phyloP scores from a whole-genome alignment of 306 rosid genomes.

The Lagenaria siceraria region DNA sequence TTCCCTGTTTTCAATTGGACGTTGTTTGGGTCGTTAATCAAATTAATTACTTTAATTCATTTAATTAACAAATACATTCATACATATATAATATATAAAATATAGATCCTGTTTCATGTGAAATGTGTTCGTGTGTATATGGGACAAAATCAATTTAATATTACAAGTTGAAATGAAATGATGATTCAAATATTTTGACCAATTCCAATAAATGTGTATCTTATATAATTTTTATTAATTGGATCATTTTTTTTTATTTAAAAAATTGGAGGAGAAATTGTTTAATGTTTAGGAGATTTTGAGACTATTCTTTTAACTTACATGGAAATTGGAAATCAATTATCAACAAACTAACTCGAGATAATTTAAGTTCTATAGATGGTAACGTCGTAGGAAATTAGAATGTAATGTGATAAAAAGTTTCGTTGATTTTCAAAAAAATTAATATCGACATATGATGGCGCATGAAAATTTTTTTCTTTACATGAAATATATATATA shows the following conservation, averaged over 20 bases:
- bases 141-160: background rate
- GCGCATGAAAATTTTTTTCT: too few species aligned
- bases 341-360: background rate
- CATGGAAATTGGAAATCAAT: background rate
- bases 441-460: too few species aligned
- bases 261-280: background rate
- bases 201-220: background rate
- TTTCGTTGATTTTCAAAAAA: too few species aligned
- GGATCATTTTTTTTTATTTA: background rate
- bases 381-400: background rate
- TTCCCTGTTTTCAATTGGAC: background rate
- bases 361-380: background rate
- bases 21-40: background rate
- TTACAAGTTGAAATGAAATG: background rate
- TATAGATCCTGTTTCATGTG: background rate
- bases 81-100: too few species aligned
- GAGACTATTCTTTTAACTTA: background rate
- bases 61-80: background rate
- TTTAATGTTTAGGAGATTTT: background rate
- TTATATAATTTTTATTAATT: background rate
- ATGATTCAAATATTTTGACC: background rate
- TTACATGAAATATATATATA: too few species aligned
- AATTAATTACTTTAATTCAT: background rate
- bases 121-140: background rate
- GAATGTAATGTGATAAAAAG: background rate